Evolutionary conservation across 1,284 basidiomycete species (phyloP).

Genomic region (Sanghuangporus sanghuang): DNA sequence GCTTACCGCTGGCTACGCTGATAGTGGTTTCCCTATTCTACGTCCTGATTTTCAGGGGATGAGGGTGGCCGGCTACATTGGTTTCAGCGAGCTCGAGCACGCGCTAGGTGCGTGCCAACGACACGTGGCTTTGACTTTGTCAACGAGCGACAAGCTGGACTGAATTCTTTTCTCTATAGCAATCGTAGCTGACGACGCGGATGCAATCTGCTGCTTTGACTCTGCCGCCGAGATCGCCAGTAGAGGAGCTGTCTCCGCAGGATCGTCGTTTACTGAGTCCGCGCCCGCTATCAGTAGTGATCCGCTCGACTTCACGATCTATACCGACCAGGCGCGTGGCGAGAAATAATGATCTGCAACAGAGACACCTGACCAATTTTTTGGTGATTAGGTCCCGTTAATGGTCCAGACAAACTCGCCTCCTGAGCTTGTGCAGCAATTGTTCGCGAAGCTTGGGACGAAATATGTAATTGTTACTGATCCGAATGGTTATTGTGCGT

Average conservation of each 20-base stretch:
- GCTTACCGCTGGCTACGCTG: conserved; percentile 59
- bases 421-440: conserved; percentile 84
- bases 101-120: conserved; percentile 66
- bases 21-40: conserved; percentile 87
- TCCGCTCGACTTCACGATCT: conserved; percentile 81
- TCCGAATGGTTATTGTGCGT: conserved; percentile 75
- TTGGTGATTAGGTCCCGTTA: conserved; percentile 64
- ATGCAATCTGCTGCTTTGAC: conserved; percentile 63
- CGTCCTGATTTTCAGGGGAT: conserved; percentile 42
- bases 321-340: conserved; percentile 78
- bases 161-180: conserved; percentile 36
- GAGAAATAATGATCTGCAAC: neutral
- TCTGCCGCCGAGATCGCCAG: conserved; percentile 35
- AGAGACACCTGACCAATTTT: neutral
- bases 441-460: conserved; percentile 91
- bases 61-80: conserved; percentile 89
- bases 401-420: conserved; percentile 81
- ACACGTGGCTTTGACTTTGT: neutral
- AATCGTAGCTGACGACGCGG: conserved; percentile 70
- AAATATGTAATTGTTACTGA: conserved; percentile 86
- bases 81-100: conserved; percentile 89
- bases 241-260: conserved; percentile 43
- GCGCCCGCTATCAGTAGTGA: conserved; percentile 35
- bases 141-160: conserved; percentile 19
- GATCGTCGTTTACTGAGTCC: conserved; percentile 54